Conservation (phyloP, 208 protist species). For the Wallacemonas sp. region DNA sequence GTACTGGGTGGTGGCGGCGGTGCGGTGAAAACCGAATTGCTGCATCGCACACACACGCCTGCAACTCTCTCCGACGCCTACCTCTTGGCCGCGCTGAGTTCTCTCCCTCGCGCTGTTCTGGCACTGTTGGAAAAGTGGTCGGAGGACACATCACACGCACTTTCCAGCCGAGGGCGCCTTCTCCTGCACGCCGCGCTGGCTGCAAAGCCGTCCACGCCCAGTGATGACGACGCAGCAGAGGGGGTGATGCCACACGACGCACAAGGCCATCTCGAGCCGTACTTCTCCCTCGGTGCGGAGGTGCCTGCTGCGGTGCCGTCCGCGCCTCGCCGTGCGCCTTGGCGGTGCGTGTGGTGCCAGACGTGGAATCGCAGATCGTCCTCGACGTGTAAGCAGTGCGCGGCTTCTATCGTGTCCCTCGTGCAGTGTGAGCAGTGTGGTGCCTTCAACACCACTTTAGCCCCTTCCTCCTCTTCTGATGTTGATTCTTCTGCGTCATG, state of each 20-base stretch:
- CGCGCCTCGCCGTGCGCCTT: conserved; percentile 29
- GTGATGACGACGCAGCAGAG: too few species aligned
- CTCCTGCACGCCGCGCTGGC: background rate
- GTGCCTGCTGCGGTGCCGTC: background rate
- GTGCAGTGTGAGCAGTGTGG: conserved; percentile 53
- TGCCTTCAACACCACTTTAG: conserved; percentile 44
- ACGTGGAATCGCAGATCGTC: conserved; percentile 60
- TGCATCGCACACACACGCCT: too few species aligned
- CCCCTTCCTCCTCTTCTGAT: too few species aligned
- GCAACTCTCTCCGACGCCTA: conserved; percentile 6
- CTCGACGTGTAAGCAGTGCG: conserved; percentile 45
- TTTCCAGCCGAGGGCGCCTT: background rate
- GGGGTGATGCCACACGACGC: too few species aligned
- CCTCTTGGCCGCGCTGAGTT: background rate
- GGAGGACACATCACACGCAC: too few species aligned
- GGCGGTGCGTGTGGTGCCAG: conserved; percentile 57
- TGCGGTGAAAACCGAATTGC: background rate
- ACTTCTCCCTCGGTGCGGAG: too few species aligned
- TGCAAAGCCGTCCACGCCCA: background rate
- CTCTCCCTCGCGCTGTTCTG: background rate
- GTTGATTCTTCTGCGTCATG: too few species aligned
- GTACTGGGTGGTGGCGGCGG: background rate
- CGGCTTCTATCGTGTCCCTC: conserved; percentile 39
- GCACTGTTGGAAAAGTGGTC: background rate
- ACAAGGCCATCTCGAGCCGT: too few species aligned